These are phyloP conservation scores for Arthrobotrys pseudoclavata DNA, from an alignment of 2,329 filamentous ascomycete genomes.

Conservation along the genomic window DNA sequence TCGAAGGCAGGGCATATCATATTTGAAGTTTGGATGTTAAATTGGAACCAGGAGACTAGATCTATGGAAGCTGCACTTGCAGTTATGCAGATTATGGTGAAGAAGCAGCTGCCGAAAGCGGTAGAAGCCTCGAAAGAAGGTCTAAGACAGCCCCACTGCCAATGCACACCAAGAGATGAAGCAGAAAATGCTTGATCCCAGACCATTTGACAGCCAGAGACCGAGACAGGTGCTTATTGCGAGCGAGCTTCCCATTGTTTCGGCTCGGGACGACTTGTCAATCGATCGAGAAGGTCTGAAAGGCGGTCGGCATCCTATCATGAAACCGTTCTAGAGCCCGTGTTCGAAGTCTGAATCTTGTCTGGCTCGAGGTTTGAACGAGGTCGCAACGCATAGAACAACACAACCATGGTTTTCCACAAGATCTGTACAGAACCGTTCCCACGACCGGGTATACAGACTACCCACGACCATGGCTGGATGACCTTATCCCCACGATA, in stretches of 20 bases:
- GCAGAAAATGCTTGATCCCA: slow-evolving; percentile 11
- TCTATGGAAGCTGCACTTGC: background rate
- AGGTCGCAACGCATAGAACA: slow-evolving; percentile 11
- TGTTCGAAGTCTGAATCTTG: background rate
- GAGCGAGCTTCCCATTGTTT: slow-evolving; percentile 23
- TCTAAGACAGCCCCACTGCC: slow-evolving; percentile 14
- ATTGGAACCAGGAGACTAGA: slow-evolving; percentile 2
- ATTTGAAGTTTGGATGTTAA: background rate
- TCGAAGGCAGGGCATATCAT: slow-evolving; percentile 16
- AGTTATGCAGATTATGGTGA: slow-evolving; percentile 18
- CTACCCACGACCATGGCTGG: background rate
- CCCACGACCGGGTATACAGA: background rate
- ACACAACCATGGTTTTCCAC: slow-evolving; percentile 17
- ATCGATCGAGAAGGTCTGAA: slow-evolving; percentile 28
- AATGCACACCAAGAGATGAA: slow-evolving; percentile 14
- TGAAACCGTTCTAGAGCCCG: slow-evolving; percentile 8
- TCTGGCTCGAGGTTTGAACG: background rate
- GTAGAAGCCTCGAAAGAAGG: background rate
- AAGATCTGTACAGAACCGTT: background rate
- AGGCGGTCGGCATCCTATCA: slow-evolving; percentile 7
- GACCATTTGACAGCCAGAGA: slow-evolving; percentile 10
- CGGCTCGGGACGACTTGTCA: slow-evolving; percentile 28
- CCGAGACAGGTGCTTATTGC: too few species aligned
- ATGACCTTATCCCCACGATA: background rate
- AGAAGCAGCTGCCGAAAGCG: slow-evolving; percentile 32